A percentile compares a stretch with the other conserved stretches of the same genome.
Evolutionary conservation across 2,329 filamentous ascomycete species (phyloP).

Genomic region (Alternaria burnsii): DNA sequence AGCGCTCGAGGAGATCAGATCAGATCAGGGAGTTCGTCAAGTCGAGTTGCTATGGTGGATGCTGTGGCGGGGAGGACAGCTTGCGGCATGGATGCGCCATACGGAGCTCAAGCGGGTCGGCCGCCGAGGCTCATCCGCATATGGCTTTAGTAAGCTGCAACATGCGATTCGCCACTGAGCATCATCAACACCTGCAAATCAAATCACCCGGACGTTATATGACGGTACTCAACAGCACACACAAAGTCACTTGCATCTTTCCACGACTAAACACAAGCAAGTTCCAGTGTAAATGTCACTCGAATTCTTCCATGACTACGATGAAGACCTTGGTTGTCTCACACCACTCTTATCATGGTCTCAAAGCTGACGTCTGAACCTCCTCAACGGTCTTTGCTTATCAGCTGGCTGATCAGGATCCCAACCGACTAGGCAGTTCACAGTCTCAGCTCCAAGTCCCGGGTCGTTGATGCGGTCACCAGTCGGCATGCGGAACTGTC

Average conservation of each 20-base stretch:
- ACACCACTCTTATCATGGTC: background rate
- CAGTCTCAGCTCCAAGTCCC: constrained; percentile 39
- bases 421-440: constrained; percentile 41
- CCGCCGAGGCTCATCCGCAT: background rate
- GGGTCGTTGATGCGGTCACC: constrained; percentile 39
- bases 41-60: background rate
- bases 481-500: constrained; percentile 28
- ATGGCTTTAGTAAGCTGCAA: background rate
- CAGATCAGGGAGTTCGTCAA: background rate
- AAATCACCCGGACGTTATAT: background rate
- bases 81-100: constrained; percentile 14
- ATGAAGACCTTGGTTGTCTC: background rate
- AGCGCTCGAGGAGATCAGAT: background rate
- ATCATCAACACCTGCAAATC: too few species aligned
- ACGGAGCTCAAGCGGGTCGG: constrained; percentile 7
- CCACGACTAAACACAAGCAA: background rate
- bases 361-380: constrained; percentile 4
- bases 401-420: constrained; percentile 27
- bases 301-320: background rate
- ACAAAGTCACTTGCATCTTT: background rate
- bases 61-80: constrained; percentile 18
- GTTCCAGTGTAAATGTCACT: too few species aligned
- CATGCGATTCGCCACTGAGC: too few species aligned
- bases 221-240: background rate
- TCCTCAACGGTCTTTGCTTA: constrained; percentile 11